Base-by-base conservation (phyloP, 192 early-diverging fungal species). In the Obelidium mucronatum region DNA sequence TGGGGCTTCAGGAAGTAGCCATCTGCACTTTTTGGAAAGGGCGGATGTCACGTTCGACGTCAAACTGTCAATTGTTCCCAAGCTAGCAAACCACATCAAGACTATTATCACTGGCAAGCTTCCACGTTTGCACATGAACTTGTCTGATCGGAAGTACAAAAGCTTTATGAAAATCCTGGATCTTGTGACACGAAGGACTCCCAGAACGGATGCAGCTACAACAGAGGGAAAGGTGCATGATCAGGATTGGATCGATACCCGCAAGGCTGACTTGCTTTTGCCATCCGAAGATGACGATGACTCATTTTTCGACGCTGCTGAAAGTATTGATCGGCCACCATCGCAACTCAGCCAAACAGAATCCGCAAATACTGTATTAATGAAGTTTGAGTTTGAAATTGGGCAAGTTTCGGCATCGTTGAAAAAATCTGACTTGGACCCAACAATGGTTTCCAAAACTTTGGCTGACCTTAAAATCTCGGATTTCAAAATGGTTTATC, bases 71-170 rank as follows among this genome's bases (percentile, higher is more conserved):
- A 97, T 97, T 67, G 53, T 98, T 36, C 91, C 91, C 22, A 90
- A 94, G 72, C 85, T 92, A 2, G 75, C 88, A 0, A 89, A 94
- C 33, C 80, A 95, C 68, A 85, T 96, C 55, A 87, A 88, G 65
- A 90, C 94, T 64, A 86, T 88, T 58, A 80, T 99, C 4, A 87
- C 90, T 48, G 96, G 94, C 34, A 87, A 92, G 8, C 79, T 99
- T 69, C 95, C 96, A 0, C 78, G 93, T 24, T 75, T 99, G 39
- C 90, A 95, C 61, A 79, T 97, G 30, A 97, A 95, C 78, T 90
- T 99, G 36, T 97, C 96, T 0, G 95, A 99, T 80, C 85, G 90
- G 62, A 99, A 99, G 79, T 97, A 97, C 87, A 91, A 92, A 72
- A 89, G 90, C 0, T 84, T 97, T 4, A 97, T 96, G 95, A 82